phyloP scores from a whole-genome alignment of 2,329 filamentous ascomycete genomes.

The Fusarium aywerte region DNA sequence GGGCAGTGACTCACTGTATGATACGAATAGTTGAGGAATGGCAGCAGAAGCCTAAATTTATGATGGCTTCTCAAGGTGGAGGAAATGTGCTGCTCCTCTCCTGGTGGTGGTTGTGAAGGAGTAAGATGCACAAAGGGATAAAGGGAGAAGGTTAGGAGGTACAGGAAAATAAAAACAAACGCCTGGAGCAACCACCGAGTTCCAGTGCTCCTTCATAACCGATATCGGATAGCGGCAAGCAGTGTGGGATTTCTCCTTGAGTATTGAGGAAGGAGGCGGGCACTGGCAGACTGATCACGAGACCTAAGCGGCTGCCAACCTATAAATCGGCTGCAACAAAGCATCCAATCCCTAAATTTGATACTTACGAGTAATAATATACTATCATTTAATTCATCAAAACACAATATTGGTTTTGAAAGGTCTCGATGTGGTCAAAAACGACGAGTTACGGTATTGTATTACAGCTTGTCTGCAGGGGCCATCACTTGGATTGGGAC shows the following conservation, averaged over 20 bases:
- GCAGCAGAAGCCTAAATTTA: slow-evolving; percentile 1
- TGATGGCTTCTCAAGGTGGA: not conserved
- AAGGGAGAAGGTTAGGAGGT: not conserved
- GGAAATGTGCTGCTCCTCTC: slow-evolving; percentile 3
- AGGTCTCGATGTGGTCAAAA: not conserved
- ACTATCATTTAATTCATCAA: not conserved
- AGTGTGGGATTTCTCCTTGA: not conserved
- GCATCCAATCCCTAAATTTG: not conserved
- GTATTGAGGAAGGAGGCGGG: not conserved
- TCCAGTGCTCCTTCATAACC: not conserved
- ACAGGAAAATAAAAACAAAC: slow-evolving; percentile 13
- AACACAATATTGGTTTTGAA: not conserved
- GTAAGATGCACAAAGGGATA: slow-evolving; percentile 7
- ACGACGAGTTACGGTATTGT: not conserved
- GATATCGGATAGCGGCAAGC: not conserved
- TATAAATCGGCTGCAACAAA: not conserved
- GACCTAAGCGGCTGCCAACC: not conserved
- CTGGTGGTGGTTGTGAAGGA: not conserved
- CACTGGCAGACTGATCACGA: slow-evolving; percentile 6
- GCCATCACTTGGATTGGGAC: not conserved
- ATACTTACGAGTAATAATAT: too few relatives aligned
- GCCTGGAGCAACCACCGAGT: not conserved
- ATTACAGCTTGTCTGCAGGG: not conserved
- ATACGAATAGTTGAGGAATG: not conserved
- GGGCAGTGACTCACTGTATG: slow-evolving; percentile 32